Conservation (phyloP, 2,329 filamentous ascomycete genomes). For the Myriosclerotinia scirpicola region DNA sequence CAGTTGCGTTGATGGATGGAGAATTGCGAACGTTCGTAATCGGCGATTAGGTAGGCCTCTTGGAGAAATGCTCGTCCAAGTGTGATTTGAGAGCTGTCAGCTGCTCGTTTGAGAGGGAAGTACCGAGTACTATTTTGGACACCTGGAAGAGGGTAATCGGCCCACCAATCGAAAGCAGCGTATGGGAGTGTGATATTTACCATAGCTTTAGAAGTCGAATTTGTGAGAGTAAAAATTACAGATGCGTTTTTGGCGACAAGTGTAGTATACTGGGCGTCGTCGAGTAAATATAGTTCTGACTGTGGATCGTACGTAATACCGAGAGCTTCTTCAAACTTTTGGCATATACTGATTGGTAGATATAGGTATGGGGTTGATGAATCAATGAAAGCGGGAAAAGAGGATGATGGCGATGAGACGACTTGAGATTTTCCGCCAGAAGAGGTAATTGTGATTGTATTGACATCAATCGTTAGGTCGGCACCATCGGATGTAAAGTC, state of each 20-base stretch:
- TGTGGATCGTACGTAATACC: slow-evolving; percentile 42
- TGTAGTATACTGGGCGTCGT: slow-evolving; percentile 33
- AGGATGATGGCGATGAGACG: slow-evolving; percentile 22
- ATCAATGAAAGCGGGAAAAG: slow-evolving; percentile 40
- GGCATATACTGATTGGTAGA: slow-evolving; percentile 43
- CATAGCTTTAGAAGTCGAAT: slow-evolving; percentile 36
- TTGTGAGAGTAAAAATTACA: slow-evolving; percentile 42
- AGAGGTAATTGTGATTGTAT: slow-evolving; percentile 37
- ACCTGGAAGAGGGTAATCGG: slow-evolving; percentile 42
- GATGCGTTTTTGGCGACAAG: slow-evolving; percentile 39
- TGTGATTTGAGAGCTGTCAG: slow-evolving; percentile 41
- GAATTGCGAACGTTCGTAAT: slow-evolving; percentile 46
- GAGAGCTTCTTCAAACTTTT: slow-evolving; percentile 42
- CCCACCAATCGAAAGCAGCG: slow-evolving; percentile 43
- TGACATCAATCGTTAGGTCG: slow-evolving; percentile 44
- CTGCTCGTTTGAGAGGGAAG: slow-evolving; percentile 44
- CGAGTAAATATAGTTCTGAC: slow-evolving; percentile 43
- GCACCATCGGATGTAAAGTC: slow-evolving; percentile 42
- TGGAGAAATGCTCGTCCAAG: slow-evolving; percentile 46
- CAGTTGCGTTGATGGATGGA: slow-evolving; percentile 42
- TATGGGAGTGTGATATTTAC: slow-evolving; percentile 44
- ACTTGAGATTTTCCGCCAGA: slow-evolving; percentile 26
- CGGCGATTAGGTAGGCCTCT: slow-evolving; percentile 42
- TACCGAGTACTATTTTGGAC: slow-evolving; percentile 38
- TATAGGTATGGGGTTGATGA: slow-evolving; percentile 45